A percentile compares a stretch with the other conserved stretches of the same genome.
Conservation (phyloP, 495 filamentous ascomycete species). For the Tuber aestivum region DNA sequence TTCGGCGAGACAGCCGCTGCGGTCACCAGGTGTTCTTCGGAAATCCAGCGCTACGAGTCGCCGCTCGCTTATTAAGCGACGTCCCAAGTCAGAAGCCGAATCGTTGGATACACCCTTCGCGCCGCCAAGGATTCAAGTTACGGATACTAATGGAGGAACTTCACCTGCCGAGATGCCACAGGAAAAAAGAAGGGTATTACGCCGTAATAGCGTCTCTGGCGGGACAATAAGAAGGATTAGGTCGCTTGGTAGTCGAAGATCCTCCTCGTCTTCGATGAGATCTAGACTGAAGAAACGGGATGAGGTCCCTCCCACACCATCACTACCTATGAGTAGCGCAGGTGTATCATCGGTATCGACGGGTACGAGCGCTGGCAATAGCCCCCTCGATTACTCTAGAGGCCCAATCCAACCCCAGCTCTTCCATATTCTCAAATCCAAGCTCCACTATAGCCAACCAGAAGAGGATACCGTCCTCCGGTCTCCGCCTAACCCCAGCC, state of each 20-base stretch:
- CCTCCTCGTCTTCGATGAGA: constrained; percentile 2
- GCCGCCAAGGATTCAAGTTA: constrained; percentile 39
- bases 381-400: not conserved
- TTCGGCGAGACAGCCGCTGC: not conserved
- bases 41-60: not conserved
- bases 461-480: not conserved
- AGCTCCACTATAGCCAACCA: constrained; percentile 18
- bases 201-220: constrained; percentile 34
- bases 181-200: constrained; percentile 16
- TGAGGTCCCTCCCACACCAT: not conserved
- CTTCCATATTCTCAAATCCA: constrained; percentile 24
- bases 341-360: not conserved
- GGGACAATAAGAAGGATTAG: constrained; percentile 27
- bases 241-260: not conserved
- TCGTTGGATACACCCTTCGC: not conserved
- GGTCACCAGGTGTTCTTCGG: not conserved
- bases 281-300: not conserved
- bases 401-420: constrained; percentile 14
- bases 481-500: not conserved
- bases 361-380: not conserved
- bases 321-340: not conserved
- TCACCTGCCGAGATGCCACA: constrained; percentile 16
- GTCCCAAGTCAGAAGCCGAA: not conserved
- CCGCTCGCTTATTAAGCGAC: not conserved
- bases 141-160: constrained; percentile 27